Evolutionary conservation across 768 basidiomycete genomes (phyloP).

Genomic region (Suillus subaureus): DNA sequence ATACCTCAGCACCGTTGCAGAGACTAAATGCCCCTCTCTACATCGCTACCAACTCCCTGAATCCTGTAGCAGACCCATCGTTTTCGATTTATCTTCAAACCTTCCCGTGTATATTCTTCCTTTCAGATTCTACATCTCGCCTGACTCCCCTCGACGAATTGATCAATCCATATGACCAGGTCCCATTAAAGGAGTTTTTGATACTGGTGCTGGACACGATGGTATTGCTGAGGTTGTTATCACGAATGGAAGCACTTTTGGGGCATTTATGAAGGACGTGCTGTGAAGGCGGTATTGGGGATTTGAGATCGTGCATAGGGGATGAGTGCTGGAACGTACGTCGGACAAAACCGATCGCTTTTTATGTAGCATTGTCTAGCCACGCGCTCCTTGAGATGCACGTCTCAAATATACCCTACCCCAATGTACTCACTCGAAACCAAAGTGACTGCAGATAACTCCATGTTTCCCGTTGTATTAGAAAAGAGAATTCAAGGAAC

Average conservation of each 20-base stretch:
- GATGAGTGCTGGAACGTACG: slow-evolving; percentile 25
- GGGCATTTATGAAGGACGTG: slow-evolving; percentile 65
- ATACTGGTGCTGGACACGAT: slow-evolving; percentile 72
- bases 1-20: slow-evolving; percentile 34
- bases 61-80: slow-evolving; percentile 41
- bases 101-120: slow-evolving; percentile 67
- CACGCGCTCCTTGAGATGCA: too few species aligned
- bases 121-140: slow-evolving; percentile 49
- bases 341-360: too few species aligned
- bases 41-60: slow-evolving; percentile 61
- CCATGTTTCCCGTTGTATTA: too few species aligned
- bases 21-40: slow-evolving; percentile 30
- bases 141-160: slow-evolving; percentile 36
- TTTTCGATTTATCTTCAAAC: slow-evolving; percentile 48
- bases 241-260: slow-evolving; percentile 67
- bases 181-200: slow-evolving; percentile 47
- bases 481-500: too few species aligned
- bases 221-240: slow-evolving; percentile 32
- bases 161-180: slow-evolving; percentile 50
- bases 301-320: slow-evolving; percentile 53
- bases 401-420: too few species aligned
- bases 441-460: too few species aligned
- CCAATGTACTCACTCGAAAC: too few species aligned
- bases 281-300: slow-evolving; percentile 65
- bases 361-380: too few species aligned